phyloP scores from a whole-genome alignment of 129 eudicot species.

The Chrysanthemum makinoi region DNA sequence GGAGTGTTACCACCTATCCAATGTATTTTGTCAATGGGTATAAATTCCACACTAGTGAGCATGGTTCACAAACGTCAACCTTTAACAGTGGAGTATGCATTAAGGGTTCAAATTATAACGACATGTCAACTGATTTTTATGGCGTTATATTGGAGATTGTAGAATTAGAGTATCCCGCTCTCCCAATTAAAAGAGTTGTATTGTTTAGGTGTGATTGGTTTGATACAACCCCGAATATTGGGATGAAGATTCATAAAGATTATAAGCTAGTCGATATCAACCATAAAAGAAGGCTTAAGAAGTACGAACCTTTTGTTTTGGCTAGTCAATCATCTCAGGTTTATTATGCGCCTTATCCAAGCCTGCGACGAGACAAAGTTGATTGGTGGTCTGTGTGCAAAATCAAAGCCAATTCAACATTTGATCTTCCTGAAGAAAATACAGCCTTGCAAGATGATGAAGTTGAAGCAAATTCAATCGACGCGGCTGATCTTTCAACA shows the following conservation, averaged over 20 bases:
- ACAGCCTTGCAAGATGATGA: neutral
- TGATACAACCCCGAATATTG: neutral
- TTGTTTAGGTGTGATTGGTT: neutral
- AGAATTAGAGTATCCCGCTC: neutral
- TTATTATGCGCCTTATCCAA: no score
- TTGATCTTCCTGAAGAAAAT: neutral
- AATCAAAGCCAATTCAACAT: neutral
- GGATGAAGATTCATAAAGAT: neutral
- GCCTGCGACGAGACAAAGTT: neutral
- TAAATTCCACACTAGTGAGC: no score
- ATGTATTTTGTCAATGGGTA: no score
- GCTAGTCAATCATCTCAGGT: no score
- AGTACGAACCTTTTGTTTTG: neutral
- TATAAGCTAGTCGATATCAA: neutral
- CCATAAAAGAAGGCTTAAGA: neutral
- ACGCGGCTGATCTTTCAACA: neutral
- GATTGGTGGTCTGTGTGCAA: neutral
- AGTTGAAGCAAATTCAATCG: neutral
- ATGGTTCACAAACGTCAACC: no score
- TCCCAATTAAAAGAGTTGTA: neutral
- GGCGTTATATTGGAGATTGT: neutral
- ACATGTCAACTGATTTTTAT: no score
- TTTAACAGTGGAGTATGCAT: no score
- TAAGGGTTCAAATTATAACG: no score
- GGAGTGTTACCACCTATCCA: no score